Base-by-base conservation (phyloP, 805 yeast species). In the Ogataea angusta region DNA sequence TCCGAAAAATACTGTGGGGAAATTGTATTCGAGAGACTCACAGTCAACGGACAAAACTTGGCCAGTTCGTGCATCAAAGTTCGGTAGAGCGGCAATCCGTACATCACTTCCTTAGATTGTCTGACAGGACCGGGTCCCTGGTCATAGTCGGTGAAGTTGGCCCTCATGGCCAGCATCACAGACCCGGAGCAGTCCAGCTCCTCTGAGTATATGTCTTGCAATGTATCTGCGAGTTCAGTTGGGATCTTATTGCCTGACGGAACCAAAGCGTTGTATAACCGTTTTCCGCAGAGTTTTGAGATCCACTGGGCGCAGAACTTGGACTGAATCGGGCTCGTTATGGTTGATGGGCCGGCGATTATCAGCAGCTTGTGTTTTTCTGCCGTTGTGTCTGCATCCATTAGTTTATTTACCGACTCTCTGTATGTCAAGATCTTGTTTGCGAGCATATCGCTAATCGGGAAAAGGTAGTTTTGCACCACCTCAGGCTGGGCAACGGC, bases 1-100 rank as follows among this genome's bases (percentile, higher is more conserved):
- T 75, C 81, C 1, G 73, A 59, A 34, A 70, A 64, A 54, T 69
- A 75, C 43, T 74, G 78, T 1, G 78, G 78, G 2, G 76, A 66
- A 26, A 75, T 62, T 2, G 76, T 71, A 52, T 73, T 78, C 16
- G 70, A 59, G 36, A 70, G 53, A 40, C 68, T 70, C 10, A 73
- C 73, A 2, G 69, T 72, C 14, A 75, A 48, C 2, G 79, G 76
- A 43, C 71, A 63, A 30, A 61, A 57, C 33, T 61, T 64, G 3
- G 74, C 70, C 35, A 73, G 51, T 41, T 67, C 69, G 31, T 63
- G 54, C 16, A 71, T 49, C 31, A 70, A 47, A 2, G 66, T 60
- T 18, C 76, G 56, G 48, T 70, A 65, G 22, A 54, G 48, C 2
- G 75, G 71, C 28, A 73, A 54, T 2, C 76, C 76, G 13, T 64